Percentiles rank a stretch among this genome's conserved stretches.
Evolutionary conservation across 75 land plant species (phyloP).

Genomic region (Isoetes taiwanensis): DNA sequence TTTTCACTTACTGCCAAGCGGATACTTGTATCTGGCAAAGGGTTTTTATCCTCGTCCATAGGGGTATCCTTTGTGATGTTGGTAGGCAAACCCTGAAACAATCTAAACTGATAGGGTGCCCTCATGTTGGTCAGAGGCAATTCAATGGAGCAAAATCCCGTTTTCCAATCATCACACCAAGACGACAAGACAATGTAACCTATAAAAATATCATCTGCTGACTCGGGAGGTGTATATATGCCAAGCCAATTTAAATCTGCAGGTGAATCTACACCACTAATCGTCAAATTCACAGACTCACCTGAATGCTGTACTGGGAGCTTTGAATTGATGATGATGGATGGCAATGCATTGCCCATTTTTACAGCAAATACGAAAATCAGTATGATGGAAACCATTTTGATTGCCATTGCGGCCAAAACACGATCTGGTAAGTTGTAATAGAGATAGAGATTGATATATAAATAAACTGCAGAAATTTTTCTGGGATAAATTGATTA

Average conservation of each 20-base stretch:
- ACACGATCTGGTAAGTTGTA: no score
- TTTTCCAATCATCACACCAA: constrained; percentile 29
- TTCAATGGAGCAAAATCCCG: constrained; percentile 37
- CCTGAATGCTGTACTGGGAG: no score
- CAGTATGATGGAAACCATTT: no score
- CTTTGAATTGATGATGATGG: no score
- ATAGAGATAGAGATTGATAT: no score
- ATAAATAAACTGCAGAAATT: no score
- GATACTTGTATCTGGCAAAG: constrained; percentile 47
- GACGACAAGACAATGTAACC: constrained; percentile 65
- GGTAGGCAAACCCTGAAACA: constrained; percentile 48
- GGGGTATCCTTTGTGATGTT: constrained; percentile 21
- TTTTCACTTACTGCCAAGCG: constrained; percentile 35
- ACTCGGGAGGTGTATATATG: constrained; percentile 67
- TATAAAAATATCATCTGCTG: constrained; percentile 42
- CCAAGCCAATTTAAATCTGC: constrained; percentile 72
- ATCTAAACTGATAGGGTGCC: constrained; percentile 46
- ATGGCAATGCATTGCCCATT: no score
- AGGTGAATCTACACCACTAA: constrained; percentile 38
- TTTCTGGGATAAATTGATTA: no score
- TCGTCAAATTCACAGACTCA: constrained; percentile 31
- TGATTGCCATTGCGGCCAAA: no score
- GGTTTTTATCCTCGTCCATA: constrained; percentile 54
- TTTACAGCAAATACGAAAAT: no score
- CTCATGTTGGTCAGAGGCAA: constrained; percentile 58